A percentile compares a stretch with the other conserved stretches of the same genome.
phyloP scores from a whole-genome alignment of 1,139 yeast species.

The Magnusiomyces fungicola region DNA sequence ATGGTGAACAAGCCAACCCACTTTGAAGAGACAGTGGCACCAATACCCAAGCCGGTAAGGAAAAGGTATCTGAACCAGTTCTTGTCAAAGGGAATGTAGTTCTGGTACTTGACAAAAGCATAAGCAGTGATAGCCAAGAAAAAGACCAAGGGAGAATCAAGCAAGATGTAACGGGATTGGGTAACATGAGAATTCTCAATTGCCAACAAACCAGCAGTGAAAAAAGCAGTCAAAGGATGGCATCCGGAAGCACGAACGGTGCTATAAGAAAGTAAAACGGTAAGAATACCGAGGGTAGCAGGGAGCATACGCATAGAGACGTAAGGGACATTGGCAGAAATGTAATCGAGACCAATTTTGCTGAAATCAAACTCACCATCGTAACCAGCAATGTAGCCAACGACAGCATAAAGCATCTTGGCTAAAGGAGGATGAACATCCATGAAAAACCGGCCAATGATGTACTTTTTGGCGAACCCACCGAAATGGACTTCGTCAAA shows the following conservation, averaged over 20 bases:
- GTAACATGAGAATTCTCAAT: slow-evolving; percentile 85
- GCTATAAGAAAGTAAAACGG: slow-evolving; percentile 66
- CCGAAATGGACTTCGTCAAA: slow-evolving; percentile 83
- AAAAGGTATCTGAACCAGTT: slow-evolving; percentile 66
- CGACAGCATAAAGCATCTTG: slow-evolving; percentile 80
- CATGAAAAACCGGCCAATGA: slow-evolving; percentile 68
- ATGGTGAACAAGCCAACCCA: slow-evolving; percentile 97
- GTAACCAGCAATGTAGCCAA: slow-evolving; percentile 84
- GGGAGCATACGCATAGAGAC: slow-evolving; percentile 81
- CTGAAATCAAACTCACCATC: slow-evolving; percentile 89
- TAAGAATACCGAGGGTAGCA: slow-evolving; percentile 72
- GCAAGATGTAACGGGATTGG: slow-evolving; percentile 79
- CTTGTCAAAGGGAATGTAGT: slow-evolving; percentile 61
- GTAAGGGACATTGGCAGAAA: slow-evolving; percentile 54
- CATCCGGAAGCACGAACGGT: slow-evolving; percentile 86
- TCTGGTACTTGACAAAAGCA: slow-evolving; percentile 73
- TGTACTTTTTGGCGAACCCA: slow-evolving; percentile 57
- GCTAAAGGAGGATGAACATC: slow-evolving; percentile 99
- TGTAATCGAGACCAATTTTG: slow-evolving; percentile 78
- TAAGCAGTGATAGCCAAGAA: slow-evolving; percentile 85
- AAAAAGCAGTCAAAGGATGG: slow-evolving; percentile 62
- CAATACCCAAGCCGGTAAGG: slow-evolving; percentile 74
- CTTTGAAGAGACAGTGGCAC: slow-evolving; percentile 81
- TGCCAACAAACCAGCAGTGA: slow-evolving; percentile 59
- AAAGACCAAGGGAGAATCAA: slow-evolving; percentile 86